Conservation (phyloP, 306 rosid species). For the Cucumis melo region DNA sequence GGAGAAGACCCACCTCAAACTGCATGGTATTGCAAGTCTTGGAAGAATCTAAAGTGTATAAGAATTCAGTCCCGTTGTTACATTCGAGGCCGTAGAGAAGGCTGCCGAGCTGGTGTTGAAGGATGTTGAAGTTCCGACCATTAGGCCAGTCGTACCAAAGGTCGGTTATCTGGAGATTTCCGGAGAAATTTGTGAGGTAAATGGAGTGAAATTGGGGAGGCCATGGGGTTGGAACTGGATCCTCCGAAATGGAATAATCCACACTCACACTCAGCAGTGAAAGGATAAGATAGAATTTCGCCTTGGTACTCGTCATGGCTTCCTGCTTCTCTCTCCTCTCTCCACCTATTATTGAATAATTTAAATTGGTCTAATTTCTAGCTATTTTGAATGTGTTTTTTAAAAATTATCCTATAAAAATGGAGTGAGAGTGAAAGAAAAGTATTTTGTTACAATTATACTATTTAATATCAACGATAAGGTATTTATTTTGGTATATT, state of each 20-base stretch:
- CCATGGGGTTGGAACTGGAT: conserved; percentile 3
- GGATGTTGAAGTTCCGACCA: conserved; percentile 90
- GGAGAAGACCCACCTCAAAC: conserved; percentile 55
- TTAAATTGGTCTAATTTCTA: no score
- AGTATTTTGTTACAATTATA: no score
- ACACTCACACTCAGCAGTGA: neutral
- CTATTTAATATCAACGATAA: no score
- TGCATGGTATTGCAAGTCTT: conserved; percentile 24
- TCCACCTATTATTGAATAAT: no score
- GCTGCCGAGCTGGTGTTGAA: conserved; percentile 49
- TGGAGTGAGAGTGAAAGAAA: no score
- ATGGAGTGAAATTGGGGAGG: conserved; percentile 37
- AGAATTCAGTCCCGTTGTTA: conserved; percentile 74
- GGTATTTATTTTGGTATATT: no score
- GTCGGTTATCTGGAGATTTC: conserved; percentile 37
- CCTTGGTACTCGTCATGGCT: neutral
- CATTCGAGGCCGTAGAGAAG: conserved; percentile 34
- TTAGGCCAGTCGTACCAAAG: conserved; percentile 97
- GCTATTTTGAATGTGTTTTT: no score
- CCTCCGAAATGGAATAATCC: neutral
- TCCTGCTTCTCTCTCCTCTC: neutral
- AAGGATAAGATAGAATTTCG: neutral
- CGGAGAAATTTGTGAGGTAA: conserved; percentile 38
- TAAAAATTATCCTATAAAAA: no score
- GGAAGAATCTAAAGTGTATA: conserved; percentile 30